phyloP scores from a whole-genome alignment of 805 yeast species.

The Suhomyces sp. region DNA sequence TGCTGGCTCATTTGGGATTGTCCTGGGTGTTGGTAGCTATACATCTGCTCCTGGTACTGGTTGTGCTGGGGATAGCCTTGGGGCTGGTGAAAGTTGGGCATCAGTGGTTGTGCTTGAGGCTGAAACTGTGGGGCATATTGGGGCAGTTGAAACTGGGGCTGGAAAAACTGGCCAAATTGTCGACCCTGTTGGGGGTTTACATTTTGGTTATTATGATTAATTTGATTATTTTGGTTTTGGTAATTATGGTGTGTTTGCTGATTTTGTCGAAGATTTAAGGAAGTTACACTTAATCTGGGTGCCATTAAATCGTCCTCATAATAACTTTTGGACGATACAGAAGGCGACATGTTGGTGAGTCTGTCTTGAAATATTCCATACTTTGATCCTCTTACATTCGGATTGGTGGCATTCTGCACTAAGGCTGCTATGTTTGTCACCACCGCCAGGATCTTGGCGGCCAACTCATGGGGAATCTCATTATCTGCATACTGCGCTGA shows the following conservation, averaged over 20 bases:
- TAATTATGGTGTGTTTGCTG: background rate
- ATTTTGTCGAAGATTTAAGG: background rate
- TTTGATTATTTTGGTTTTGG: background rate
- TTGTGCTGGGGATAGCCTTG: background rate
- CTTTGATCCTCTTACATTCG: background rate
- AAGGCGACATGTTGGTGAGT: slow-evolving; percentile 10
- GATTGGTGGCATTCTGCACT: slow-evolving; percentile 3
- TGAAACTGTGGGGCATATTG: background rate
- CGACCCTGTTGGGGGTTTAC: background rate
- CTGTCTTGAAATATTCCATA: slow-evolving; percentile 11
- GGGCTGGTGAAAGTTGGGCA: background rate
- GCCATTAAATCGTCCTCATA: slow-evolving; percentile 5
- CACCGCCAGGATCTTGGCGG: slow-evolving; percentile 6
- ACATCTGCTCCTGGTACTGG: background rate
- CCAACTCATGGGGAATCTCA: slow-evolving; percentile 6
- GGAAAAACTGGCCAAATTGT: background rate
- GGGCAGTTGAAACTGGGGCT: background rate
- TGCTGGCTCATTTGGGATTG: too few relatives aligned
- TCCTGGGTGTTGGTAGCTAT: background rate
- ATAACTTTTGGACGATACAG: slow-evolving; percentile 10
- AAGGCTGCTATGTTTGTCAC: slow-evolving; percentile 2
- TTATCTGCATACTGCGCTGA: slow-evolving; percentile 8
- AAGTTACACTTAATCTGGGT: background rate
- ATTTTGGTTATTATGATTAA: background rate
- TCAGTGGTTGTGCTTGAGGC: background rate